These are phyloP conservation scores for Rhinocladiella mackenziei DNA, from an alignment of 2,329 filamentous ascomycete genomes.

Conservation along the genomic window DNA sequence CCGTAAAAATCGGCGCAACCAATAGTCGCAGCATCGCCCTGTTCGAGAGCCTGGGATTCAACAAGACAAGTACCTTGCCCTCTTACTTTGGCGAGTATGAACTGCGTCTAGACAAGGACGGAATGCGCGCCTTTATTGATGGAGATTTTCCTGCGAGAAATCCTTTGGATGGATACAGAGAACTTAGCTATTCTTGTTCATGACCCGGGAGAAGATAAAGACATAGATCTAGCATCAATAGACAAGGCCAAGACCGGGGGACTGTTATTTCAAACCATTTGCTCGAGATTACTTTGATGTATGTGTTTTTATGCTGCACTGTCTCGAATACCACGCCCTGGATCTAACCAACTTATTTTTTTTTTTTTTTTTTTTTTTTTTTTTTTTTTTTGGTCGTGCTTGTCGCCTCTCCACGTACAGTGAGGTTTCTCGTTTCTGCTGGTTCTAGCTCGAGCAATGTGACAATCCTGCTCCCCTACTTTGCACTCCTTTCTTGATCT, in stretches of 20 bases:
- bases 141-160: not conserved
- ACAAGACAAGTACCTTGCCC: conserved; percentile 44
- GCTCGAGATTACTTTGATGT: too few relatives aligned
- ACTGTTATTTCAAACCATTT: not conserved
- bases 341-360: too few relatives aligned
- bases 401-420: not conserved
- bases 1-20: conserved; percentile 58
- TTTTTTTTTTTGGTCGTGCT: too few relatives aligned
- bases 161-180: not conserved
- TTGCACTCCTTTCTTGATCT: not conserved
- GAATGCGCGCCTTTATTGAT: conserved; percentile 23
- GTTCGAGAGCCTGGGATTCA: conserved; percentile 60
- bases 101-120: conserved; percentile 39
- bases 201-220: not conserved
- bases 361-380: too few relatives aligned
- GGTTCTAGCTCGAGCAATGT: too few relatives aligned
- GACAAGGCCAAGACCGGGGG: too few relatives aligned
- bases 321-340: too few relatives aligned
- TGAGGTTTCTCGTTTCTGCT: too few relatives aligned
- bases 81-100: conserved; percentile 70
- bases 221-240: too few relatives aligned
- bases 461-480: not conserved
- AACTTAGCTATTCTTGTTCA: not conserved
- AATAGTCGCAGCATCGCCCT: conserved; percentile 57
- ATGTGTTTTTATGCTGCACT: too few relatives aligned